Conservation (phyloP, 2,329 filamentous ascomycete species). For the Colletotrichum navitas region DNA sequence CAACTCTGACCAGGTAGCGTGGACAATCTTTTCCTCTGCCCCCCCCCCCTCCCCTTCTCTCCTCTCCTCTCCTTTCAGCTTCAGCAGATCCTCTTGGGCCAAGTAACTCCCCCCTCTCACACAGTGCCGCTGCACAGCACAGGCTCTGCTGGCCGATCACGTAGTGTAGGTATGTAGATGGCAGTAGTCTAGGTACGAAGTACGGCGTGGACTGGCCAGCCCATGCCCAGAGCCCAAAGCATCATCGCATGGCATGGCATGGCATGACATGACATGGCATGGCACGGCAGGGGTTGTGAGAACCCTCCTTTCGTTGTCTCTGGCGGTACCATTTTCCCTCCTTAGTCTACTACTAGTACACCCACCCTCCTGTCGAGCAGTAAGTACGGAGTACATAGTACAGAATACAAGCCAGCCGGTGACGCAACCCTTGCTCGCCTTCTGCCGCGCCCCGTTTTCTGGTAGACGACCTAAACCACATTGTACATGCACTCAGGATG, state of each 20-base stretch:
- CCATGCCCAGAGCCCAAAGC: not conserved
- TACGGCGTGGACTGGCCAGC: not conserved
- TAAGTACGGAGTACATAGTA: not conserved
- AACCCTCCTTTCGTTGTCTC: not conserved
- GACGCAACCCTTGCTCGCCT: not conserved
- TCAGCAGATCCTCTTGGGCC: not conserved
- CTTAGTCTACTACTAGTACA: not conserved
- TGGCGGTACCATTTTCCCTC: not conserved
- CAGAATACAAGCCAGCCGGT: not conserved
- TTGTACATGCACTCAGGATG: not conserved
- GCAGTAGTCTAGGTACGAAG: not conserved
- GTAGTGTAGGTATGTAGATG: not conserved
- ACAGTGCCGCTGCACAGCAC: constrained; percentile 27
- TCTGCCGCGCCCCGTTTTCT: constrained; percentile 5
- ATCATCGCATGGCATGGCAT: not conserved
- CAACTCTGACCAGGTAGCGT: not conserved
- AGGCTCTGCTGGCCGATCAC: not conserved
- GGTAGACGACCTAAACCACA: not conserved
- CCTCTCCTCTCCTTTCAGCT: too few relatives aligned
- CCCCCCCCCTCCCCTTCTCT: not conserved
- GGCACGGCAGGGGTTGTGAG: constrained; percentile 6
- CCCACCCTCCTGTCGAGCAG: not conserved
- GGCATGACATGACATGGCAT: not conserved
- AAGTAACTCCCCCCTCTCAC: not conserved
- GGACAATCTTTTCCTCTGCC: not conserved